Evolutionary conservation across 768 basidiomycete species (phyloP), one percentile per base, ranked within the genome.

Genomic region (Trametes coccinea): DNA sequence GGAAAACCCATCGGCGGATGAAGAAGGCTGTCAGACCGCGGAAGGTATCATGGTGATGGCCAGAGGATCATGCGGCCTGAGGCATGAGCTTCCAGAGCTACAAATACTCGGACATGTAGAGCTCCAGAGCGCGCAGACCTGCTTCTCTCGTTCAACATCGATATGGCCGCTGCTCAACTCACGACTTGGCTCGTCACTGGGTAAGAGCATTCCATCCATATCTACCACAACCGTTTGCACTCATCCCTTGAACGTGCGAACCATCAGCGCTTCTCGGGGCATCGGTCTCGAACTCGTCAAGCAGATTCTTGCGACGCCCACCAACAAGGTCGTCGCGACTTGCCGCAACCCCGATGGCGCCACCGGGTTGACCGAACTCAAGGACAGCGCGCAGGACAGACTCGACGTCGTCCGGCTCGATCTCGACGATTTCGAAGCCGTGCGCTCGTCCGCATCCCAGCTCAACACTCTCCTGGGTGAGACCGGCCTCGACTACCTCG

Each of bases 331-430:
- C 39, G 70, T 76, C 43, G 75, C 74, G 0, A 60, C 73, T 3
- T 74, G 72, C 58, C 68, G 73, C 9, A 70, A 60, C 37, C 71
- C 72, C 4, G 60, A 62, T 13, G 54, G 40, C 2, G 72, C 74
- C 0, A 54, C 39, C 2, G 64, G 41, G 0, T 62, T 74, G 29
- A 47, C 69, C 13, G 66, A 60, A 2, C 66, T 75, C 13, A 52
- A 62, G 27, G 43, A 52, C n/a, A 54, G 48, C 13, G 68, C 70
- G 17, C 48, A 66, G 48, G 77, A 72, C 8, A 68, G 43, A 3
- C 67, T 79, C 5, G 71, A 78, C 53, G 59, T 79, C 46, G 59
- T 77, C 5, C 44, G 66, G 37, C 65, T 78, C 11, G 76, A 78
- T 48, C 69, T 73, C 43, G 49, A 65, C 37, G 64, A 54, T 17